These are phyloP conservation scores for Phytophthora agathidicida DNA, from an alignment of 352 stramenopile species.

Conservation along the genomic window DNA sequence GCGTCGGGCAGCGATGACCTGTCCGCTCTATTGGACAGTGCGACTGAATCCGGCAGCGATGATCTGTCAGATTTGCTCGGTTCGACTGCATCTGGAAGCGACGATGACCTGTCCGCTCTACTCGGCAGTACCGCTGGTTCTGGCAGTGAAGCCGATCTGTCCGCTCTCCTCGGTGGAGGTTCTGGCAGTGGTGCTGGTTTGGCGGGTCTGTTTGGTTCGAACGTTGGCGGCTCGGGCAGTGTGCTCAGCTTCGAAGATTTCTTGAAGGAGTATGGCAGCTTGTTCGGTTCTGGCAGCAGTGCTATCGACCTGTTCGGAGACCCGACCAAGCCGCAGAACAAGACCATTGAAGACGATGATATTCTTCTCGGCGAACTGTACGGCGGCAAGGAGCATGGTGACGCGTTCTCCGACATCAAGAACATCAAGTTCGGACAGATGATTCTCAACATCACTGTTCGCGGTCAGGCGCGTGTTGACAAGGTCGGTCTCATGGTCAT, in stretches of 20 bases:
- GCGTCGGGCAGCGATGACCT: slow-evolving; percentile 17
- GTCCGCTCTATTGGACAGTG: too few relatives aligned
- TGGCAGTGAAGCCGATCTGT: slow-evolving; percentile 11
- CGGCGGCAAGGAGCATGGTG: slow-evolving; percentile 22
- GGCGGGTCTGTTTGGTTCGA: background rate
- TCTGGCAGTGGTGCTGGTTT: slow-evolving; percentile 6
- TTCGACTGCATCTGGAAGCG: background rate
- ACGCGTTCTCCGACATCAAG: slow-evolving; percentile 34
- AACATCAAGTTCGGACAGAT: slow-evolving; percentile 32
- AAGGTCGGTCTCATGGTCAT: slow-evolving; percentile 15
- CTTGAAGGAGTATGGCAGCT: slow-evolving; percentile 17
- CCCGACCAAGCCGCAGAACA: slow-evolving; percentile 23
- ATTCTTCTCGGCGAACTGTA: slow-evolving; percentile 22
- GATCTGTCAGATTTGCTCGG: slow-evolving; percentile 3
- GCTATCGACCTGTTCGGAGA: slow-evolving; percentile 19
- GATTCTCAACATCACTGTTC: slow-evolving; percentile 31
- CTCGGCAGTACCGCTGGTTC: slow-evolving; percentile 17
- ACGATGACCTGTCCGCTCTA: slow-evolving; percentile 5
- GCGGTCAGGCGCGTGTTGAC: slow-evolving; percentile 22
- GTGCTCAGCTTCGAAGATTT: slow-evolving; percentile 18
- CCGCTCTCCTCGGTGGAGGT: background rate
- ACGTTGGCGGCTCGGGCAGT: slow-evolving; percentile 6
- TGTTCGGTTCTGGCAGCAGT: slow-evolving; percentile 24
- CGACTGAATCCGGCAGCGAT: background rate
- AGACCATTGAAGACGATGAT: slow-evolving; percentile 24